Base-by-base conservation (phyloP, 768 basidiomycete species). In the Pulveroboletus sp. region DNA sequence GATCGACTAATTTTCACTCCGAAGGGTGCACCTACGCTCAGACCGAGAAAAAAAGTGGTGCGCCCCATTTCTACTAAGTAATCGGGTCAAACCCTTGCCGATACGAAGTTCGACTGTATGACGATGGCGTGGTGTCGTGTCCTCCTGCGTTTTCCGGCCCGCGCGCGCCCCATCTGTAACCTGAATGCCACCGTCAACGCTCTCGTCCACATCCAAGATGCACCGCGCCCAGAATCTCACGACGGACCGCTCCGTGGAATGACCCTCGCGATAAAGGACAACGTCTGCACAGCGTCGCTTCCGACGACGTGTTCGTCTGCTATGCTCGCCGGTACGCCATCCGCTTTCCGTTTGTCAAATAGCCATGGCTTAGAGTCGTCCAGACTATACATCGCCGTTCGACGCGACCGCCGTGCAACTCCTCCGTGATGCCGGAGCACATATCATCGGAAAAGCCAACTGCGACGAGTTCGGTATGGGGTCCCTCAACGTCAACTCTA, bases 391-490 rank as follows among this genome's bases (percentile, higher is more conserved):
- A 0, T 82, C 94, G 0, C 90, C 91, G 0, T 92, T 87, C 62
- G 87, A 92, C 63, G 90, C 95, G 42, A 95, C 92, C 1, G 88
- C 87, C 6, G 89, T 96, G 0, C 51, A 69, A 5, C 68, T 83
- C 10, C 68, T 98, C 3, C 73, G 75, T 1, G 53, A 71, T 1
- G 60, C 59, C 0, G 93, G 92, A 0, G 92, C 85, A 0, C 68
- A 80, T 16, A 76, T 97, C 11, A 61, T 87, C 2, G 95, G 93
- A 1, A 96, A 96, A 70, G 85, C 93, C 1, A 94, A 95, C 63
- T 91, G 92, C 66, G 95, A 99, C 63, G 94, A 98, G 68, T 98
- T 98, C 68, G 95, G 95, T 1, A 98, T 98, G 95, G 95, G 95
- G 16, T 97, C 93, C 2, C 71, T 88, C 53, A 94, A 92, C 63